A percentile compares a stretch with the other conserved stretches of the same genome.
Evolutionary conservation across 2,329 filamentous ascomycete genomes (phyloP).

Genomic region (Hypoxylon sp.): DNA sequence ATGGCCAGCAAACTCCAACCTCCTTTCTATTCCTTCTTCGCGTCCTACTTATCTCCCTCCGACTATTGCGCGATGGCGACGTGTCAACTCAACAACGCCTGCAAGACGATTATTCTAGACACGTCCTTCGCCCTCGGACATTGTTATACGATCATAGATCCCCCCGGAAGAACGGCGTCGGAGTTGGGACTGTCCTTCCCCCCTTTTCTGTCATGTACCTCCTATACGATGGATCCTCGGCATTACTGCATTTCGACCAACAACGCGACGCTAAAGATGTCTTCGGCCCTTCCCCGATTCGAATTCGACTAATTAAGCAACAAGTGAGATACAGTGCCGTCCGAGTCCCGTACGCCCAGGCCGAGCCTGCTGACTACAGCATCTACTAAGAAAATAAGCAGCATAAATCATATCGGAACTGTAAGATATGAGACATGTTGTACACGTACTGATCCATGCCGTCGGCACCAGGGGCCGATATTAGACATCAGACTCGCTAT

Average conservation of each 20-base stretch:
- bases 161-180: constrained; percentile 15
- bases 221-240: constrained; percentile 22
- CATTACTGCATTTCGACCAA: constrained; percentile 28
- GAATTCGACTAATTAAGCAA: constrained; percentile 15
- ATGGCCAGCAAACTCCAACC: constrained; percentile 15
- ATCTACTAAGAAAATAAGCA: constrained; percentile 19
- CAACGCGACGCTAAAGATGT: constrained; percentile 7
- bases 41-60: constrained; percentile 1
- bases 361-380: constrained; percentile 8
- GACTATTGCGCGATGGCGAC: constrained; percentile 14
- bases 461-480: background rate
- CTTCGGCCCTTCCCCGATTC: constrained; percentile 10
- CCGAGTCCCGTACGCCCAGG: constrained; percentile 10
- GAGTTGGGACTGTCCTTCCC: constrained; percentile 9
- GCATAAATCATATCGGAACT: constrained; percentile 22
- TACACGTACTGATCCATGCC: constrained; percentile 7
- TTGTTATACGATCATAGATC: constrained; percentile 21
- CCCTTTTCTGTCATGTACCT: constrained; percentile 10
- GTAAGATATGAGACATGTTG: constrained; percentile 10
- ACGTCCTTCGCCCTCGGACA: background rate
- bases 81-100: constrained; percentile 13
- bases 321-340: background rate
- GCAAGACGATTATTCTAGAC: constrained; percentile 1
- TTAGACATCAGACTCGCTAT: background rate
- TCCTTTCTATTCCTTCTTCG: constrained; percentile 18